These are phyloP conservation scores for Casuarina glauca DNA, from an alignment of 306 rosid species.

Conservation along the genomic window DNA sequence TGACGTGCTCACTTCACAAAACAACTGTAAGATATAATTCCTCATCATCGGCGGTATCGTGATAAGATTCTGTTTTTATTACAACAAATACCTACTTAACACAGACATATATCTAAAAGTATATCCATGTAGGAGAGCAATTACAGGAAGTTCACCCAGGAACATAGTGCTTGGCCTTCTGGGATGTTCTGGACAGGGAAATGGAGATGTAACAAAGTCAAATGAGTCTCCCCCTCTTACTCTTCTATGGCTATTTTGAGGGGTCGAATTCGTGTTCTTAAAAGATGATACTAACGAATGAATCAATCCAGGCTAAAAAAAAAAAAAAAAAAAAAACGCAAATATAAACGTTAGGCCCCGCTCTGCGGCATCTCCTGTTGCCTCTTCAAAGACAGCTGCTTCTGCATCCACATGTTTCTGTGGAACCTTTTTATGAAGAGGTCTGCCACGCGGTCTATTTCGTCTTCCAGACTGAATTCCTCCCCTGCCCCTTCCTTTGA, in stretches of 20 bases:
- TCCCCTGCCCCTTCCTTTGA: conserved; percentile 37
- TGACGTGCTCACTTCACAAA: too few relatives aligned
- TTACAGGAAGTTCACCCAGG: not conserved
- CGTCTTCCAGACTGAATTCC: conserved; percentile 29
- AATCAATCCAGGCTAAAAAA: not conserved
- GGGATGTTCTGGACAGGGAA: too few relatives aligned
- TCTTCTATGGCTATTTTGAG: too few relatives aligned
- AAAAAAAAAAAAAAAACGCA: too few relatives aligned
- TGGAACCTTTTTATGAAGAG: conserved; percentile 34
- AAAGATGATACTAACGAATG: not conserved
- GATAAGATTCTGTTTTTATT: too few relatives aligned
- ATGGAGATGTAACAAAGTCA: too few relatives aligned
- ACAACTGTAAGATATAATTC: too few relatives aligned
- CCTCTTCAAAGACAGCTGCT: conserved; percentile 6
- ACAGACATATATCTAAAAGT: not conserved
- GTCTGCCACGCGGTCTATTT: conserved; percentile 38
- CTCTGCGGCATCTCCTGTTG: not conserved
- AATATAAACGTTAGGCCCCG: not conserved
- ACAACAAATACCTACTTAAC: too few relatives aligned
- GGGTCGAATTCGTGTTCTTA: too few relatives aligned
- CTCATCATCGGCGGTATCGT: too few relatives aligned
- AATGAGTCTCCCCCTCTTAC: too few relatives aligned
- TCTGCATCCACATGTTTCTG: conserved; percentile 29
- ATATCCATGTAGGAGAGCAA: not conserved
- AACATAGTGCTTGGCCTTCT: too few relatives aligned